Percentiles rank a stretch among this genome's conserved stretches.
Evolutionary conservation across 305 asterid species (phyloP).

Genomic region (Fraxinus platypoda): DNA sequence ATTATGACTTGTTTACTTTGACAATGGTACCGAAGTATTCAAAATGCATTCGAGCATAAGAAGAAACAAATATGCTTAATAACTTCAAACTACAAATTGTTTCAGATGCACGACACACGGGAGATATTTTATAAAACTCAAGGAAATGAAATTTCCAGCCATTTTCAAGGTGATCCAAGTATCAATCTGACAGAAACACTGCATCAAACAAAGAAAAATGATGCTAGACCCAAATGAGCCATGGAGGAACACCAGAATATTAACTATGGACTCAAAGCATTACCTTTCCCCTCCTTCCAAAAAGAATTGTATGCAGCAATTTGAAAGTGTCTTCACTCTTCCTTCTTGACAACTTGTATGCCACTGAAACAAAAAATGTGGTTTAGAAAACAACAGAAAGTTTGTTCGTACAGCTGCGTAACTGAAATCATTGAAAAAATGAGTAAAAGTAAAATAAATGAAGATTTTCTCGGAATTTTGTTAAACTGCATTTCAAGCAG

Average conservation of each 20-base stretch:
- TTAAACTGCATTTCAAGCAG: neutral
- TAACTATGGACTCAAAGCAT: constrained; percentile 9
- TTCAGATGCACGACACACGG: neutral
- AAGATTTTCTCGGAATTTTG: neutral
- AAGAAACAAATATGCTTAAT: neutral
- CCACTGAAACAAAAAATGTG: constrained; percentile 49
- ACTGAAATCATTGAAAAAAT: no score
- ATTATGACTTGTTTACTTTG: neutral
- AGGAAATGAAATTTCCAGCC: neutral
- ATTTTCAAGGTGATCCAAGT: neutral
- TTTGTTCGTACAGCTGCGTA: no score
- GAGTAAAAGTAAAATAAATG: neutral
- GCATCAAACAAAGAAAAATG: neutral
- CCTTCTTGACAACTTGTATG: constrained; percentile 74
- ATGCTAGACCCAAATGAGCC: neutral
- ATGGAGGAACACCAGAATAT: neutral
- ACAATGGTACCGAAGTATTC: neutral
- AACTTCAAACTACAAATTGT: neutral
- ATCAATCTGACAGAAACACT: neutral
- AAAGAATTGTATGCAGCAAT: constrained; percentile 68
- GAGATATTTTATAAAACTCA: neutral
- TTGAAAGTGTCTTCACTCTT: constrained; percentile 86
- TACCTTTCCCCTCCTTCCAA: constrained; percentile 92
- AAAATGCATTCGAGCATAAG: neutral
- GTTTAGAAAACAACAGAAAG: constrained; percentile 17